Evolutionary conservation across 306 rosid species (phyloP).

Genomic region (Trichosanthes cucumerina): DNA sequence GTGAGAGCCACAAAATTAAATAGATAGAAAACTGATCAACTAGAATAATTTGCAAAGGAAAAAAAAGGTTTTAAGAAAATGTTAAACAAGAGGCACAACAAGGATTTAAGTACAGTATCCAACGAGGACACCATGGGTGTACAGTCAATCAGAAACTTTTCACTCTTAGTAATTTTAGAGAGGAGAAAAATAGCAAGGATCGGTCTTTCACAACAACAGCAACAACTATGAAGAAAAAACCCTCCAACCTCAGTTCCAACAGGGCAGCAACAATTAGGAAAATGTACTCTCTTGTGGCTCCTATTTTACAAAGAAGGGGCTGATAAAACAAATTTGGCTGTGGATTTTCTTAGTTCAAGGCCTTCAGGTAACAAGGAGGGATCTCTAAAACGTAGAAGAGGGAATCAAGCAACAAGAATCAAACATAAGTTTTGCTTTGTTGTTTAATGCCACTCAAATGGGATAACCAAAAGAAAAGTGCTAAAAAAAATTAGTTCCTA

Average conservation of each 20-base stretch:
- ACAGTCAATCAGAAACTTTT: not conserved
- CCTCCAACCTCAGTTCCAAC: not conserved
- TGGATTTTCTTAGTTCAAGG: not conserved
- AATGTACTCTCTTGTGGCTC: not conserved
- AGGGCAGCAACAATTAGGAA: not conserved
- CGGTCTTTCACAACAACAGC: not conserved
- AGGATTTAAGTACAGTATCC: not conserved
- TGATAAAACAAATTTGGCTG: not conserved
- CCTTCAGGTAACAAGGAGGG: not conserved
- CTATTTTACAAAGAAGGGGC: not conserved
- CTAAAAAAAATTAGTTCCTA: not conserved
- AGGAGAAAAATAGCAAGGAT: not conserved
- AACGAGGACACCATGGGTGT: too few relatives aligned
- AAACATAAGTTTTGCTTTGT: not conserved
- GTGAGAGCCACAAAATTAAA: not conserved
- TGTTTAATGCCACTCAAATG: not conserved
- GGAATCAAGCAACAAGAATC: not conserved
- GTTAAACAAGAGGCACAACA: not conserved
- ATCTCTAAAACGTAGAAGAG: not conserved
- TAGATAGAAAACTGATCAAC: not conserved
- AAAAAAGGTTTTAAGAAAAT: not conserved
- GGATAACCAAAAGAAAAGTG: not conserved
- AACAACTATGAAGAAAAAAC: not conserved
- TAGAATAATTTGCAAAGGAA: not conserved
- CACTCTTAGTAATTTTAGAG: not conserved